Evolutionary conservation across 1,139 yeast species (phyloP), one percentile per base, ranked within the genome.

Genomic region (Yamadazyma buinensis): DNA sequence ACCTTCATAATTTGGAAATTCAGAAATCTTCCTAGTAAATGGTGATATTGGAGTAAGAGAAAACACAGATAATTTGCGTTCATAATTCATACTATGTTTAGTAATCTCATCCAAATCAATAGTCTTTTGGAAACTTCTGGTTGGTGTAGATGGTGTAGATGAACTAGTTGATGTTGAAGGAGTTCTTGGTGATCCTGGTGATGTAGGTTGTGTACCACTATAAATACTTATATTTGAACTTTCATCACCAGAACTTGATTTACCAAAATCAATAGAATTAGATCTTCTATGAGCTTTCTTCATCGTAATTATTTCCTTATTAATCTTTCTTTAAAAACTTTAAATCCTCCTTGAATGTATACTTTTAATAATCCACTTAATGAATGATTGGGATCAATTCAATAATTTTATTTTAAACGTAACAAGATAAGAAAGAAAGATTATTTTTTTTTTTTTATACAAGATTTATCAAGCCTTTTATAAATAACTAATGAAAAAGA

Each of bases 61-160:
- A 12, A 34, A 29, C 11, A 14, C 29, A 11, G 42, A 34, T 17
- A 44, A 34, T 15, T 29, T 33, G 21, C 43, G 29, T 30, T 46
- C 42, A 27, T 41, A 37, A 7, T 38, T 40, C 6, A 32, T 13
- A 17, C 35, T 44, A 13, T 46, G 43, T 26, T 40, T 45, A 4
- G 48, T 48, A 6, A 52, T 37, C 15, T 40, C 44, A 37, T 51
- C 51, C 42, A 52, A 49, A 30, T 52, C 56, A 12, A 52, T 52
- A 17, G 26, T 13, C 10, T 17, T 22, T 18, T 32, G 24, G 14
- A 17, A 13, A 17, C 14, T 19, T 7, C 9, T 11, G 11, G 25
- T n/a, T 23, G 25, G 19, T 11, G 17, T 6, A 15, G 14, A 13
- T 12, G 19, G 5, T 5, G 19, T 17, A 17, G 15, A 13, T 11